Evolutionary conservation across 176 grass and related monocot species (phyloP), one percentile per base, ranked within the genome.

Genomic region (Urochloa ruziziensis): DNA sequence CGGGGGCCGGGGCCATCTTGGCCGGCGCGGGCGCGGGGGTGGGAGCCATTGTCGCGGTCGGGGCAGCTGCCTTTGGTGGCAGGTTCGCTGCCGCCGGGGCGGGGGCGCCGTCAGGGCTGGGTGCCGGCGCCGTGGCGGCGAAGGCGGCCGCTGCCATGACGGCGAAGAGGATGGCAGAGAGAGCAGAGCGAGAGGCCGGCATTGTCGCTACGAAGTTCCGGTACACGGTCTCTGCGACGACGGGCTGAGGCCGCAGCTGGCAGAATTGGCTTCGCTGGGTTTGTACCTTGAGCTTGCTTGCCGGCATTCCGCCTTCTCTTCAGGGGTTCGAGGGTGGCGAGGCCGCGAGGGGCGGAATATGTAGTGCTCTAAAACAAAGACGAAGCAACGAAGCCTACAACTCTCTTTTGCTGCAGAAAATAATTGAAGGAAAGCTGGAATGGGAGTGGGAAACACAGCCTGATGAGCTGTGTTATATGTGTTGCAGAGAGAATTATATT

Each of bases 61-160:
- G n/a, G n/a, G n/a, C n/a, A n/a, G 47, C 28, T 10, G 18, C 17
- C 62, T 51, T 51, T 30, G 62, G 60, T 16, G 44, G 2, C 14
- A 1, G 23, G 13, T 24, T 11, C 30, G 23, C 13, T 5, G 61
- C 48, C 4, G 49, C 49, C 33, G 34, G 5, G 17, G 10, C 12
- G 9, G 79, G 64, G 16, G 64, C n/a, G 48, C 21, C 21, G 10
- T n/a, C 18, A 34, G 33, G 73, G 16, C 15, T 69, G 64, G 79
- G 15, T 9, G 79, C 16, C 64, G 52, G 63, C 23, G 78, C 63
- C 63, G 65, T 81, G 64, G 65, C 79, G 18, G 51, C 51, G 35
- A 42, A 28, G n/a, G 74, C n/a, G 54, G 53, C 14, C 7, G 6
- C 49, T 58, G 51, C 34, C 24, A 81, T 49, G 79, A 59, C 65